These are phyloP conservation scores for Penicillium verrucosum DNA, from an alignment of 2,329 filamentous ascomycete genomes.

Conservation along the genomic window DNA sequence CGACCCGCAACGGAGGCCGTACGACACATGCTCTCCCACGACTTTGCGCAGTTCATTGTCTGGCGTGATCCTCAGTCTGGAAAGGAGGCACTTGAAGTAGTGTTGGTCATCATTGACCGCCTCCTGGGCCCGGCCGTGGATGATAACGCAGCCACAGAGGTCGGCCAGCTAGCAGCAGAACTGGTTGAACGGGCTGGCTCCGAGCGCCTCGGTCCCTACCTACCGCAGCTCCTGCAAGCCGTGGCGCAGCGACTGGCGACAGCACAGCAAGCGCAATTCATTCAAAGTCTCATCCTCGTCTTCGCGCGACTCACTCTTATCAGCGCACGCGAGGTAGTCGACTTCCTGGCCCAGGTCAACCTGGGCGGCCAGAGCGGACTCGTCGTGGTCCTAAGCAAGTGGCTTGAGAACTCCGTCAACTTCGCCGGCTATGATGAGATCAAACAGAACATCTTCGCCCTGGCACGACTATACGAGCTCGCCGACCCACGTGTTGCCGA, in stretches of 20 bases:
- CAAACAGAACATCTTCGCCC: constrained; percentile 88
- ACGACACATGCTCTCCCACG: constrained; percentile 85
- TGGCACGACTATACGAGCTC: constrained; percentile 85
- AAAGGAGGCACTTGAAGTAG: constrained; percentile 81
- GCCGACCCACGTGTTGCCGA: constrained; percentile 75
- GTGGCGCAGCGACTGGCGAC: constrained; percentile 81
- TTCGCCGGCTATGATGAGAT: constrained; percentile 99
- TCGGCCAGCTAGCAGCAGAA: constrained; percentile 89
- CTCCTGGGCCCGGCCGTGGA: constrained; percentile 80
- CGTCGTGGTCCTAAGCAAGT: constrained; percentile 85
- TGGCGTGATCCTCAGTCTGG: constrained; percentile 76
- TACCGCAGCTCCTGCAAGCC: constrained; percentile 82
- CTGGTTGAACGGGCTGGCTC: constrained; percentile 93
- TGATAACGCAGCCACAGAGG: constrained; percentile 92
- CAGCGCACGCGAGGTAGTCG: constrained; percentile 82
- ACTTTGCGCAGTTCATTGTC: constrained; percentile 81
- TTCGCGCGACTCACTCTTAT: constrained; percentile 86
- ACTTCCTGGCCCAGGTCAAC: constrained; percentile 82
- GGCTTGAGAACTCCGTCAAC: constrained; percentile 94
- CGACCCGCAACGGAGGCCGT: constrained; percentile 81
- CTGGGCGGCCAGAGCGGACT: constrained; percentile 75
- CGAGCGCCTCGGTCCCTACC: constrained; percentile 82
- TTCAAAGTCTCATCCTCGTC: constrained; percentile 91
- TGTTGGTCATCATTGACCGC: constrained; percentile 87
- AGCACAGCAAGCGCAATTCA: constrained; percentile 81